phyloP scores from a whole-genome alignment of 140 eudicot species.

The Bidens hawaiensis region DNA sequence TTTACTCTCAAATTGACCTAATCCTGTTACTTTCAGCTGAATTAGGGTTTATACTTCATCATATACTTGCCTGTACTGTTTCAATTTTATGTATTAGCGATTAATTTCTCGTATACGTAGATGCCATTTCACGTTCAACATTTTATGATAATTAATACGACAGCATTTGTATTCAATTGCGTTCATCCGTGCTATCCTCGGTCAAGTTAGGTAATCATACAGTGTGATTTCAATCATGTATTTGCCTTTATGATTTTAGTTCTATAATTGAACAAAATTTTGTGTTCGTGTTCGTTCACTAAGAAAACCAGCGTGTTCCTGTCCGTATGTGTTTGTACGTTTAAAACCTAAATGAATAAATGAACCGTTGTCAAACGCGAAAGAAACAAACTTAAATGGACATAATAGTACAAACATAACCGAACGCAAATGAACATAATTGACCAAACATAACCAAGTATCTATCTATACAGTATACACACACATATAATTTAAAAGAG shows the following conservation, averaged over 20 bases:
- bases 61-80: neutral
- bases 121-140: too few relatives aligned
- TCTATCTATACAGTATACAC: too few relatives aligned
- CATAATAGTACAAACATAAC: too few relatives aligned
- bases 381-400: too few relatives aligned
- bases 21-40: neutral
- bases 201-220: neutral
- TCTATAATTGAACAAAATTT: neutral
- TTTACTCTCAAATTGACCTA: conserved; percentile 4
- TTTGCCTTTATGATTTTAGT: neutral
- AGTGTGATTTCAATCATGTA: neutral
- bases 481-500: too few relatives aligned
- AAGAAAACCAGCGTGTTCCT: too few relatives aligned
- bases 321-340: too few relatives aligned
- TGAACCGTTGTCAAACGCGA: too few relatives aligned
- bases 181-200: neutral
- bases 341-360: too few relatives aligned
- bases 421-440: too few relatives aligned
- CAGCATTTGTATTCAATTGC: neutral
- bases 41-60: conserved; percentile 23
- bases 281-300: too few relatives aligned
- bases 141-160: neutral
- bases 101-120: neutral
- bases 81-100: neutral
- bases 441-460: too few relatives aligned